Conservation (phyloP, 1,284 basidiomycete species). For the Fomitopsis schrenkii region DNA sequence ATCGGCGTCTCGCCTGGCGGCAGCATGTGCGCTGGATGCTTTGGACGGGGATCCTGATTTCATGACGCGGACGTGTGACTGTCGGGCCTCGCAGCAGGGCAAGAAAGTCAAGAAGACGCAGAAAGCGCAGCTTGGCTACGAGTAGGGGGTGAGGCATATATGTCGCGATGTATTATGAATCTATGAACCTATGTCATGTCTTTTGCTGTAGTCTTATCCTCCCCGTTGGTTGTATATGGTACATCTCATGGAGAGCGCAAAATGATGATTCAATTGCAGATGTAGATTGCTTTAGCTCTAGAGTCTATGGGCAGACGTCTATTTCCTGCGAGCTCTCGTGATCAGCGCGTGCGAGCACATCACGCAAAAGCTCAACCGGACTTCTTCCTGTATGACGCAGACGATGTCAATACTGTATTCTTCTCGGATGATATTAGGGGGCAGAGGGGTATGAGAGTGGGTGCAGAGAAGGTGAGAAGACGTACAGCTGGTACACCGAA, state of each 20-base stretch:
- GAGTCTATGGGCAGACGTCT: conserved; percentile 4
- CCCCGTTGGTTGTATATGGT: background rate
- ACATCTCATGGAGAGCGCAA: background rate
- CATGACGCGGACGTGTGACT: conserved; percentile 60
- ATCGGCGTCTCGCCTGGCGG: conserved; percentile 55
- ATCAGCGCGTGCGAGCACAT: conserved; percentile 1
- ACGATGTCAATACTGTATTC: background rate
- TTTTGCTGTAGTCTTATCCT: background rate
- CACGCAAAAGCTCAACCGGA: conserved; percentile 12
- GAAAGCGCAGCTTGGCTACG: conserved; percentile 23
- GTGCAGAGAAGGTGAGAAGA: conserved; percentile 9
- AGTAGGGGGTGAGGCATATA: conserved; percentile 16
- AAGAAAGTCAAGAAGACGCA: conserved; percentile 38
- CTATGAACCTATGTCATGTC: background rate
- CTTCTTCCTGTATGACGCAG: conserved; percentile 16
- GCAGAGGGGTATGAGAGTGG: background rate
- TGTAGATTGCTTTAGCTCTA: conserved; percentile 3
- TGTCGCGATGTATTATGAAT: background rate
- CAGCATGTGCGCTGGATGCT: conserved; percentile 57
- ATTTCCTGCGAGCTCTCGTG: conserved; percentile 8
- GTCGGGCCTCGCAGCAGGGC: conserved; percentile 36
- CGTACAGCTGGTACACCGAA: conserved; percentile 63
- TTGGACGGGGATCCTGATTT: conserved; percentile 61
- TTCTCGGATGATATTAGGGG: background rate
- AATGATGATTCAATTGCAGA: conserved; percentile 1